Evolutionary conservation across 1,139 yeast species (phyloP).

Genomic region (Martiniozyma asiatica): DNA sequence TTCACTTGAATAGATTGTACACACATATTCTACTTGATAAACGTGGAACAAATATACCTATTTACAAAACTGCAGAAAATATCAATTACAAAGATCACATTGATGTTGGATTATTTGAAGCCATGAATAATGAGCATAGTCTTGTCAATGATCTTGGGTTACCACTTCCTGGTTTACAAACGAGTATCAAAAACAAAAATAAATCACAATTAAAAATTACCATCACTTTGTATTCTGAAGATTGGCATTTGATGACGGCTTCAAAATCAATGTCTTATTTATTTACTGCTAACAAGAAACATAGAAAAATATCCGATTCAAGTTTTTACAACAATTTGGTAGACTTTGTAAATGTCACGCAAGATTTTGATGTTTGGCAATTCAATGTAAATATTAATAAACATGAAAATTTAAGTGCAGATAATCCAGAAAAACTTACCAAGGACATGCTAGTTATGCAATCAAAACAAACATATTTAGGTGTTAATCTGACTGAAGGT

Average conservation of each 20-base stretch:
- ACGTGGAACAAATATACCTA: slow-evolving; percentile 3
- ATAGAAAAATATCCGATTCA: slow-evolving; percentile 28
- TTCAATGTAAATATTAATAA: slow-evolving; percentile 12
- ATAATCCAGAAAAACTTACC: slow-evolving; percentile 25
- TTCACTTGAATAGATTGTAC: slow-evolving; percentile 33
- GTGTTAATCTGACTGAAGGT: slow-evolving; percentile 19
- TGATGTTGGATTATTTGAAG: slow-evolving; percentile 1
- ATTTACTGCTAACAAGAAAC: slow-evolving; percentile 35
- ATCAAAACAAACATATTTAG: slow-evolving; percentile 20
- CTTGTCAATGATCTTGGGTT: slow-evolving; percentile 2
- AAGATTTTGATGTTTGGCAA: slow-evolving; percentile 84
- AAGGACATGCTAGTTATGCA: slow-evolving; percentile 33
- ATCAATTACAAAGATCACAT: slow-evolving; percentile 17
- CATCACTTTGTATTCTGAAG: slow-evolving; percentile 48
- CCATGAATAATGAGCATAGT: slow-evolving; percentile 1
- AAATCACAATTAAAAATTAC: slow-evolving; percentile 29
- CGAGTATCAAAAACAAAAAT: not conserved
- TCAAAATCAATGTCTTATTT: slow-evolving; percentile 45
- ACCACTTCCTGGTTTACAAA: no score
- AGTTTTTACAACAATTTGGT: slow-evolving; percentile 70
- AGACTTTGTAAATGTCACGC: slow-evolving; percentile 63
- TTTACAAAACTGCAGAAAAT: slow-evolving; percentile 14
- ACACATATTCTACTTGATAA: slow-evolving; percentile 4
- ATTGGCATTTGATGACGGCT: slow-evolving; percentile 72
- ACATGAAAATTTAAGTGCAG: slow-evolving; percentile 10